A percentile compares a stretch with the other conserved stretches of the same genome.
phyloP scores from a whole-genome alignment of 2,329 filamentous ascomycete species.

The Teratosphaeria zuluensis region DNA sequence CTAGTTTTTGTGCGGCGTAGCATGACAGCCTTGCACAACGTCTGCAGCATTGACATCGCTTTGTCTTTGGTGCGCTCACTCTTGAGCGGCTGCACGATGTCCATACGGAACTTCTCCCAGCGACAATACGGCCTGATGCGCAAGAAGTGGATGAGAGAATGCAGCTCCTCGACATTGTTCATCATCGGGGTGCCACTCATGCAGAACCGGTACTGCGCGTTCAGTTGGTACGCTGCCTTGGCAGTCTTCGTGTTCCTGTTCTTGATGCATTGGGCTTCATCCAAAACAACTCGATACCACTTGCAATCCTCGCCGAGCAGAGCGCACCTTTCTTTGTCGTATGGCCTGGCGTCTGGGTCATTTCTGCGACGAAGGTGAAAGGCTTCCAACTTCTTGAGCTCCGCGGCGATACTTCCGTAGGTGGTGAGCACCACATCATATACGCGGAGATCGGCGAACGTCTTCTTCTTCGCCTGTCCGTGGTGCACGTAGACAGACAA shows the following conservation, averaged over 20 bases:
- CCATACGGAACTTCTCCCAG: conserved; percentile 51
- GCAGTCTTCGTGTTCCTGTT: conserved; percentile 57
- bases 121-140: conserved; percentile 64
- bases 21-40: conserved; percentile 68
- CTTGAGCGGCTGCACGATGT: conserved; percentile 47
- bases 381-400: conserved; percentile 52
- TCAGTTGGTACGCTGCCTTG: conserved; percentile 49
- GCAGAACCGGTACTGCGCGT: conserved; percentile 58
- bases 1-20: conserved; percentile 75
- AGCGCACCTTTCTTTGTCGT: conserved; percentile 23
- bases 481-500: conserved; percentile 63
- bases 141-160: conserved; percentile 67
- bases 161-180: conserved; percentile 72
- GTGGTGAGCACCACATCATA: conserved; percentile 73
- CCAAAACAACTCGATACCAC: conserved; percentile 61
- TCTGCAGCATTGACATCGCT: conserved; percentile 63
- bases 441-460: conserved; percentile 51
- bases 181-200: conserved; percentile 82
- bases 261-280: conserved; percentile 76
- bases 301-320: conserved; percentile 43
- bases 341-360: conserved; percentile 28
- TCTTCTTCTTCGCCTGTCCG: conserved; percentile 45
- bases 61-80: conserved; percentile 20
- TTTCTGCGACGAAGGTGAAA: conserved; percentile 42
- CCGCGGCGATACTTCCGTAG: conserved; percentile 60